These are phyloP conservation scores for Clonostachys solani DNA, from an alignment of 2,329 filamentous ascomycete genomes.

Conservation along the genomic window DNA sequence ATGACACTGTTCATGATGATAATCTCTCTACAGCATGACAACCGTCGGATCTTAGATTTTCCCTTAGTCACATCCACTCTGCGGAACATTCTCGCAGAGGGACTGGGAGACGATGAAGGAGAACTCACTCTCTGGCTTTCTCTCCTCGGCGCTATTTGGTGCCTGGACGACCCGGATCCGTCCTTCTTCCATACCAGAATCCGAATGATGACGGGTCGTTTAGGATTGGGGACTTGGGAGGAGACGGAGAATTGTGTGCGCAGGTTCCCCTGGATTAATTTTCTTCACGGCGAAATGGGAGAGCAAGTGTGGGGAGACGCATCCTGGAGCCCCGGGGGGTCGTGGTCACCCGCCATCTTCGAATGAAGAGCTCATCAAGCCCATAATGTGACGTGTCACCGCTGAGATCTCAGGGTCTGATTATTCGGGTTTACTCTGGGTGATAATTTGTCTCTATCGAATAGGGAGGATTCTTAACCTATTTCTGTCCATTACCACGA, in stretches of 20 bases:
- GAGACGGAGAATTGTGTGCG: neutral
- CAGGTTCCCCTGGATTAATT: neutral
- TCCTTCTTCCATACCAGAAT: neutral
- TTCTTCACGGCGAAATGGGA: neutral
- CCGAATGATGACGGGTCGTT: neutral
- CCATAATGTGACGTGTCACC: too few species aligned
- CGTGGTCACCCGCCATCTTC: too few species aligned
- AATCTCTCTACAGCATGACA: conserved; percentile 1
- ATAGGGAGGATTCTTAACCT: too few species aligned
- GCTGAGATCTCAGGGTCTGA: too few species aligned
- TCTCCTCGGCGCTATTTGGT: conserved; percentile 1
- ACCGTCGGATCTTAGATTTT: neutral
- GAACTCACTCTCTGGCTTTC: neutral
- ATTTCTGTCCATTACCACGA: conserved; percentile 6
- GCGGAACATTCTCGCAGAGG: neutral
- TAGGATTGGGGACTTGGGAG: neutral
- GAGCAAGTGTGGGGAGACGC: neutral
- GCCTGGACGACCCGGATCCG: conserved; percentile 4
- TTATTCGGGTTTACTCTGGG: too few species aligned
- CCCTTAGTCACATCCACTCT: neutral
- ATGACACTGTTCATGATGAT: neutral
- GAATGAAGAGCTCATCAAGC: too few species aligned
- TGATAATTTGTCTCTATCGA: too few species aligned
- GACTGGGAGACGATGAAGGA: neutral
- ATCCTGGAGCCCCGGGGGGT: too few species aligned